Conservation (phyloP, 352 stramenopile species). For the Pythium oligandrum region DNA sequence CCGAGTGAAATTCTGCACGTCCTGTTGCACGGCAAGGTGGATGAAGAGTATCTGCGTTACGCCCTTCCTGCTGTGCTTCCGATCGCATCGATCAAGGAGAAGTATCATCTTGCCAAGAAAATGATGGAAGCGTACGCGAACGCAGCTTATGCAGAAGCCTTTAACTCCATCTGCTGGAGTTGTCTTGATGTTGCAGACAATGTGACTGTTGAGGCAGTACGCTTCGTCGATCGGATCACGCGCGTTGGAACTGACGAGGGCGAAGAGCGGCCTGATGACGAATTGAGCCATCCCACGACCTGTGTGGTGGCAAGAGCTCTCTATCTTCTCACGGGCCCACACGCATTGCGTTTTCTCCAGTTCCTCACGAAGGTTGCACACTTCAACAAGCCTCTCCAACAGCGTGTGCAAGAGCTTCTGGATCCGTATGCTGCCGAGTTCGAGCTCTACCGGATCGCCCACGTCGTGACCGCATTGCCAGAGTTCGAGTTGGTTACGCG, state of each 20-base stretch:
- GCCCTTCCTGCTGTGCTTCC: slow-evolving; percentile 54
- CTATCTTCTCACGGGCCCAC: slow-evolving; percentile 48
- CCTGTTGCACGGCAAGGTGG: slow-evolving; percentile 37
- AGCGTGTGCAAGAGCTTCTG: slow-evolving; percentile 36
- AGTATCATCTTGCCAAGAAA: slow-evolving; percentile 41
- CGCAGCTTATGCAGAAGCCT: slow-evolving; percentile 41
- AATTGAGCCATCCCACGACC: background rate
- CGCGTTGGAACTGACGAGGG: slow-evolving; percentile 3
- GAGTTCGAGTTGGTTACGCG: slow-evolving; percentile 29
- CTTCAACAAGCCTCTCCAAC: slow-evolving; percentile 53
- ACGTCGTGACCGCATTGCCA: slow-evolving; percentile 37
- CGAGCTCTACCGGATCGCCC: slow-evolving; percentile 51
- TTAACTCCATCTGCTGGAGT: slow-evolving; percentile 67
- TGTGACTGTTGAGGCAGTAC: slow-evolving; percentile 57
- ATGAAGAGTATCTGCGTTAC: slow-evolving; percentile 59
- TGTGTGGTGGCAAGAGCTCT: slow-evolving; percentile 27
- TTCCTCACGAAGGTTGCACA: slow-evolving; percentile 63
- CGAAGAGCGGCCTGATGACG: background rate
- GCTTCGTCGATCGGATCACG: slow-evolving; percentile 56
- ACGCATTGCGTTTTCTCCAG: slow-evolving; percentile 57
- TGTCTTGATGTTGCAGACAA: slow-evolving; percentile 63
- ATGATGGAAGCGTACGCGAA: slow-evolving; percentile 53
- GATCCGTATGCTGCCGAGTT: slow-evolving; percentile 31
- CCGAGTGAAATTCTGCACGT: slow-evolving; percentile 59
- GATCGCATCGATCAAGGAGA: slow-evolving; percentile 53